These are phyloP conservation scores for Iris macrosiphon DNA, from an alignment of 106 monocot genomes.

Conservation along the genomic window DNA sequence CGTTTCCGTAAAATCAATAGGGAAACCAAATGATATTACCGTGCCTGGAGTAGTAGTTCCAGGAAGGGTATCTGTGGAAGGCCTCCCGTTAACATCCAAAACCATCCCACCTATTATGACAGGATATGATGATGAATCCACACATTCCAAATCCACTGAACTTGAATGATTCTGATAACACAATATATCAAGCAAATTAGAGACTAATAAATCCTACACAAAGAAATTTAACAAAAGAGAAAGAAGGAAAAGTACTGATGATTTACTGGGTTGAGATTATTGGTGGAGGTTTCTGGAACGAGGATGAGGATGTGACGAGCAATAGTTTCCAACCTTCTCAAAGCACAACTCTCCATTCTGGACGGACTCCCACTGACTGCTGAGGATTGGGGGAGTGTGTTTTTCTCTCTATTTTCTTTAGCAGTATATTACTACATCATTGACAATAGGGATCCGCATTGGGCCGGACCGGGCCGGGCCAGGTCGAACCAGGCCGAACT, in stretches of 20 bases:
- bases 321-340: conserved; percentile 31
- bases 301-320: conserved; percentile 29
- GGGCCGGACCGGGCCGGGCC: too few relatives aligned
- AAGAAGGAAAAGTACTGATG: neutral
- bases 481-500: too few relatives aligned
- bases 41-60: conserved; percentile 68
- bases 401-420: too few relatives aligned
- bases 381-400: too few relatives aligned
- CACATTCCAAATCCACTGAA: neutral
- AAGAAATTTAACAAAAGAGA: neutral
- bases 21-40: conserved; percentile 18
- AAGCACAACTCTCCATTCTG: conserved; percentile 18
- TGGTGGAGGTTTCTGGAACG: neutral
- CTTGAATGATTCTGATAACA: conserved; percentile 19
- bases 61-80: conserved; percentile 16
- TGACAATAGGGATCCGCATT: too few relatives aligned
- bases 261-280: conserved; percentile 19
- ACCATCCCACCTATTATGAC: conserved; percentile 87
- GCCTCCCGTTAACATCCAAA: conserved; percentile 71
- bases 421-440: too few relatives aligned
- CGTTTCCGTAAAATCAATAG: neutral
- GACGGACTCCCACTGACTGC: neutral
- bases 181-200: neutral
- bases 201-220: neutral
- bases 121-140: conserved; percentile 10